Evolutionary conservation across 2,329 filamentous ascomycete species (phyloP).

Genomic region (Ceratocystiopsis sp.): DNA sequence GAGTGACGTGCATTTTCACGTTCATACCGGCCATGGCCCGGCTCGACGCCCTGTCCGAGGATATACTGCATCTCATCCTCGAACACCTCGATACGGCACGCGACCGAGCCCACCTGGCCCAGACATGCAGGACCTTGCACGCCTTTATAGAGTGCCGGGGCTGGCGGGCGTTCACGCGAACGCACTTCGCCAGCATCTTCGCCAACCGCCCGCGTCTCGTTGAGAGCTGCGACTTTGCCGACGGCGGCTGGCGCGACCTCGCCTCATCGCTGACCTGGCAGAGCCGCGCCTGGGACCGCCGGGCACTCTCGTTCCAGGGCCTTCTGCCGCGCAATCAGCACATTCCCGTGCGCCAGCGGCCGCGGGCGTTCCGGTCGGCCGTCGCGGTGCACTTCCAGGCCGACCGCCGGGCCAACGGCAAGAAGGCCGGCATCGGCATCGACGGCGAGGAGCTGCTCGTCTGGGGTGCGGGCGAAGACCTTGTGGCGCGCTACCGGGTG

Average conservation of each 20-base stretch:
- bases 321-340: constrained; percentile 12
- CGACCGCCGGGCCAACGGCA: constrained; percentile 5
- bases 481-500: constrained; percentile 25
- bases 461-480: constrained; percentile 34
- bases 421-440: neutral
- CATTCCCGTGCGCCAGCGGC: constrained; percentile 16
- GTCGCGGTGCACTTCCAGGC: constrained; percentile 26
- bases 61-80: constrained; percentile 32
- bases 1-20: too few relatives aligned
- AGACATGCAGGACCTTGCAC: constrained; percentile 22
- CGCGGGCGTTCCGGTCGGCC: constrained; percentile 20
- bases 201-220: neutral
- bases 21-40: neutral
- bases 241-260: constrained; percentile 18
- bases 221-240: too few relatives aligned
- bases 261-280: constrained; percentile 32
- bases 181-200: constrained; percentile 17
- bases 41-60: constrained; percentile 29
- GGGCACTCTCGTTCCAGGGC: constrained; percentile 23
- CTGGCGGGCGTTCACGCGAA: constrained; percentile 22
- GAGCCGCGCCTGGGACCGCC: constrained; percentile 34
- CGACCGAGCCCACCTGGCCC: constrained; percentile 26
- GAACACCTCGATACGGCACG: constrained; percentile 29
- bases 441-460: constrained; percentile 28
- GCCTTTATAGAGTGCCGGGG: constrained; percentile 22